These are phyloP conservation scores for Entomophthora muscae DNA, from an alignment of 371 early-diverging fungal genomes.

Conservation along the genomic window DNA sequence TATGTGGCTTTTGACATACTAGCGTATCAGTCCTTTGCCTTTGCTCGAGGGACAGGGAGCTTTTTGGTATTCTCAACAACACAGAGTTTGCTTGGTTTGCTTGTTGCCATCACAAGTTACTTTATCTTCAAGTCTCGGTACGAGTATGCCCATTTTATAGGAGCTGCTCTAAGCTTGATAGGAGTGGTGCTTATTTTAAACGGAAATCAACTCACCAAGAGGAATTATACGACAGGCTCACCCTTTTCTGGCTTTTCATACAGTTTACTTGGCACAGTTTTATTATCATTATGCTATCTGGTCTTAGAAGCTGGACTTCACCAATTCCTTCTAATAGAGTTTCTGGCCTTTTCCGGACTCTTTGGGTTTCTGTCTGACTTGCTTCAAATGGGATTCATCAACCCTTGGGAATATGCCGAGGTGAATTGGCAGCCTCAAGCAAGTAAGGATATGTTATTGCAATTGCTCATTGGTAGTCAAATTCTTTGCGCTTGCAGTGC, in stretches of 20 bases:
- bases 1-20: not conserved
- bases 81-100: not conserved
- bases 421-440: not conserved
- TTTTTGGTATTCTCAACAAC: not conserved
- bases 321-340: not conserved
- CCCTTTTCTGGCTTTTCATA: not conserved
- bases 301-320: not conserved
- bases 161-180: not conserved
- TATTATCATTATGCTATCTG: not conserved
- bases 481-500: not conserved
- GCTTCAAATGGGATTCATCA: not conserved
- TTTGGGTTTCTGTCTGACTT: not conserved
- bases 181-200: not conserved
- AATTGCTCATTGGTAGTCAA: not conserved
- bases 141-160: not conserved
- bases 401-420: conserved; percentile 3
- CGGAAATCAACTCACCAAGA: not conserved
- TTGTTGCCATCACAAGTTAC: not conserved
- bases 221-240: not conserved
- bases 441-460: not conserved
- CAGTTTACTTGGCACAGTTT: not conserved
- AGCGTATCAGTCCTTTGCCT: conserved; percentile 1
- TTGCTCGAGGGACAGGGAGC: not conserved
- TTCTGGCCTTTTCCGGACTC: not conserved
- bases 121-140: not conserved